These are phyloP conservation scores for Termitomyces sp. DNA, from an alignment of 768 basidiomycete species.

Conservation along the genomic window DNA sequence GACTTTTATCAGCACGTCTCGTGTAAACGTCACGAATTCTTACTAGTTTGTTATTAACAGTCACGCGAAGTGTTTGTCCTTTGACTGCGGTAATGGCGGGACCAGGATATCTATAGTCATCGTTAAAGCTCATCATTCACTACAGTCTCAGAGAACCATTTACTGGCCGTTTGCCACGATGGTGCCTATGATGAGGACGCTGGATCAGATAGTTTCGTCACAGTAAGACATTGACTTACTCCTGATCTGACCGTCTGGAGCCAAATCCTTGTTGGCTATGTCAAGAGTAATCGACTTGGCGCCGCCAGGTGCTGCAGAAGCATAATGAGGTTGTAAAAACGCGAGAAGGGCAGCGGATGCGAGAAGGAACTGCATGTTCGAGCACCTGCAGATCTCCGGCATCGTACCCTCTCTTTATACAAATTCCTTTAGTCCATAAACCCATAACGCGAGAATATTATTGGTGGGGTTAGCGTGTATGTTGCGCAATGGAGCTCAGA, in stretches of 20 bases:
- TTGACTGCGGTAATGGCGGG: slow-evolving; percentile 41
- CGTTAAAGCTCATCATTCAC: not conserved
- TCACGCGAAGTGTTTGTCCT: slow-evolving; percentile 36
- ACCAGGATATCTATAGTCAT: slow-evolving; percentile 30
- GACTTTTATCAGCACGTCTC: not conserved
- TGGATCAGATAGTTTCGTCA: not conserved
- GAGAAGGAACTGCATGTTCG: slow-evolving; percentile 18
- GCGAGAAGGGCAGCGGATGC: slow-evolving; percentile 16
- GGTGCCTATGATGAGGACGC: slow-evolving; percentile 11
- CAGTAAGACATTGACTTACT: slow-evolving; percentile 13
- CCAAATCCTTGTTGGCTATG: slow-evolving; percentile 32
- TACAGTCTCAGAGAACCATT: not conserved
- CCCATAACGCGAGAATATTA: not conserved
- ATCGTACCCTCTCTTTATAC: slow-evolving; percentile 4
- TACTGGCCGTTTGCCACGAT: slow-evolving; percentile 21
- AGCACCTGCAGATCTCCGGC: slow-evolving; percentile 4
- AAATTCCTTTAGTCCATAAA: not conserved
- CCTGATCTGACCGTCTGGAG: slow-evolving; percentile 37
- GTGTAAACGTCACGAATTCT: slow-evolving; percentile 12
- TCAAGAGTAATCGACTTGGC: slow-evolving; percentile 26
- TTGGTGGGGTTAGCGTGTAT: not conserved
- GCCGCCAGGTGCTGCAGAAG: slow-evolving; percentile 4
- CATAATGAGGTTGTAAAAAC: slow-evolving; percentile 11
- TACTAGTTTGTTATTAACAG: slow-evolving; percentile 37
- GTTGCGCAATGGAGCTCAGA: not conserved